These are phyloP conservation scores for Trypanosoma grayi DNA, from an alignment of 208 protist species.

Conservation along the genomic window DNA sequence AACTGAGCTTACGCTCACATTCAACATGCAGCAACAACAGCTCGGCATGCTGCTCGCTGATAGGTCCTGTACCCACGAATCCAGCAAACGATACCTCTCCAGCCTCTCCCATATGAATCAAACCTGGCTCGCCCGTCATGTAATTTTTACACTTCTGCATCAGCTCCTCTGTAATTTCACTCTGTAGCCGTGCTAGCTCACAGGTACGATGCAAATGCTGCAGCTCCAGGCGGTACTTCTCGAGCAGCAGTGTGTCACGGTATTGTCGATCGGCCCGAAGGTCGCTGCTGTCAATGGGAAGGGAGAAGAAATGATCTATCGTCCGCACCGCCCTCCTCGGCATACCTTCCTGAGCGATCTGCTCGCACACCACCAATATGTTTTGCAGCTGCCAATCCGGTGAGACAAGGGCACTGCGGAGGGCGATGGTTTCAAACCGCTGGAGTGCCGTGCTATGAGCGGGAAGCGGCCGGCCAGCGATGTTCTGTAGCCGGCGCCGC, in stretches of 20 bases:
- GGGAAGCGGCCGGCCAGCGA: slow-evolving; percentile 61
- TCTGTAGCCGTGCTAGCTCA: slow-evolving; percentile 47
- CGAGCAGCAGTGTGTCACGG: slow-evolving; percentile 49
- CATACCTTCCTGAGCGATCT: slow-evolving; percentile 61
- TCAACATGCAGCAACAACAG: slow-evolving; percentile 62
- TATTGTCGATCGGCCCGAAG: slow-evolving; percentile 28
- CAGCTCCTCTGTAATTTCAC: slow-evolving; percentile 32
- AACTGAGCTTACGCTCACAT: slow-evolving; percentile 41
- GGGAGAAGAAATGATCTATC: slow-evolving; percentile 52
- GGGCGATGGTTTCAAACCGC: slow-evolving; percentile 63
- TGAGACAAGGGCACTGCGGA: slow-evolving; percentile 68
- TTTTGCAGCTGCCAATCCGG: slow-evolving; percentile 74
- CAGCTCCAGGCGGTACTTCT: slow-evolving; percentile 64
- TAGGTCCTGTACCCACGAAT: neutral
- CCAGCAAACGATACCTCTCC: neutral
- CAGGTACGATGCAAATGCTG: slow-evolving; percentile 33
- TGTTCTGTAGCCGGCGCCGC: slow-evolving; percentile 66
- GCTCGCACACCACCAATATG: slow-evolving; percentile 68
- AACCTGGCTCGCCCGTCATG: neutral
- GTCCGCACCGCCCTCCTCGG: slow-evolving; percentile 58
- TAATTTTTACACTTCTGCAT: neutral
- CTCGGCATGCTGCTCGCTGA: slow-evolving; percentile 51
- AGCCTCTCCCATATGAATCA: neutral
- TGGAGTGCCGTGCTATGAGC: slow-evolving; percentile 58
- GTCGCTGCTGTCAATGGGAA: slow-evolving; percentile 24